Base-by-base conservation (phyloP, 345 rosid species). In the Balakata baccata region DNA sequence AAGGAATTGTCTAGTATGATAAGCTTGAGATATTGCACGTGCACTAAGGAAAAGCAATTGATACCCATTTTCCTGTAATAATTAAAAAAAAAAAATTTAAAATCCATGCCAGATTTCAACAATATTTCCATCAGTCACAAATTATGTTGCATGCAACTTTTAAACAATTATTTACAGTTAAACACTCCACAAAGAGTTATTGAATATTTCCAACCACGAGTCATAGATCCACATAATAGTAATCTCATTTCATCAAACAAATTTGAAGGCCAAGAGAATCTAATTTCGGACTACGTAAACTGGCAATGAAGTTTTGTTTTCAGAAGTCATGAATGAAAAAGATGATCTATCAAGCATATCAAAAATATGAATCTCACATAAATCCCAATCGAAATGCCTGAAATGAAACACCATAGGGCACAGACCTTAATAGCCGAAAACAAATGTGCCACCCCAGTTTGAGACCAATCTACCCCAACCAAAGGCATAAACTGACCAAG, bases 401-500 rank as follows among this genome's bases (percentile, higher is more conserved):
- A 74, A 64, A 78, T 67, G 59, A 56, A 56, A 74, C 53, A 13
- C 7, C 65, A 5, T 22, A 18, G 56, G n/a, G 56, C 59, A 74
- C 96, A 53, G 46, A 95, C 99, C 99, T 92, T 88, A 73, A 95
- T 89, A 65, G 94, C 93, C 5, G 96, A 89, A 84, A 87, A 95
- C 67, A 95, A 81, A 89, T 90, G 96, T 41, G 98, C 85, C 72
- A 95, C 99, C 5, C 99, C 99, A 25, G 89, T 89, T 81, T 95
- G 99, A 11, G 90, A 86, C 99, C 99, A 95, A 79, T 95, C 99
- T 65, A 84, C 77, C 63, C 99, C 98, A 71, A 95, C 96, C 77
- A 95, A 77, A 75, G 98, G 99, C 99, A 95, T 95, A 81, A 95
- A 92, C 85, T 95, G 99, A 61, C 99, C 99, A 70, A 95, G 86